Conservation (phyloP, 305 asterid genomes). For the Fraxinus sp. region DNA sequence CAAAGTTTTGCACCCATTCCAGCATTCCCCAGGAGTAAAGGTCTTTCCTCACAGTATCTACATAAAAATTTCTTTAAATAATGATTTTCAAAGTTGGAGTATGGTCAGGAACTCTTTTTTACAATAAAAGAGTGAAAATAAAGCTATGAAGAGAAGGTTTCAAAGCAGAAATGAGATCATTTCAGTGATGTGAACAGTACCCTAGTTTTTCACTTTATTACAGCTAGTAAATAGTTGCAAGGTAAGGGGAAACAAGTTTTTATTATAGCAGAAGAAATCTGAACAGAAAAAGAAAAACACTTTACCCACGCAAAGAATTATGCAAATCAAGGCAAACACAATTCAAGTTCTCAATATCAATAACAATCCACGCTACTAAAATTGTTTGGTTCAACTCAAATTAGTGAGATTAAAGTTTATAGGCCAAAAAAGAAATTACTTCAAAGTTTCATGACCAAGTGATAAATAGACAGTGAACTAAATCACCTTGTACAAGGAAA, state of each 20-base stretch:
- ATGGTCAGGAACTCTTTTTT: background rate
- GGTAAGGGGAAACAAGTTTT: background rate
- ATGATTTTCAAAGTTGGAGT: background rate
- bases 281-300: background rate
- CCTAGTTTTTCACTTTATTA: background rate
- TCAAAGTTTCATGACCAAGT: background rate
- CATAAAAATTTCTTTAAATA: slow-evolving; percentile 4
- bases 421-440: background rate
- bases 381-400: background rate
- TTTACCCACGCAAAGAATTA: background rate
- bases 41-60: slow-evolving; percentile 99
- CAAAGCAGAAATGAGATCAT: background rate
- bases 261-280: background rate
- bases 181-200: background rate
- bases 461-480: background rate
- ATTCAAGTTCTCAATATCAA: background rate
- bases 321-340: background rate
- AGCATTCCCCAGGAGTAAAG: slow-evolving; percentile 90
- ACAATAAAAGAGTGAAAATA: background rate
- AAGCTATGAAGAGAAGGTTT: background rate
- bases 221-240: background rate
- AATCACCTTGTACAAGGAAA: background rate
- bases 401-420: background rate
- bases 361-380: background rate
- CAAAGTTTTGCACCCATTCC: slow-evolving; percentile 99